Base-by-base conservation (phyloP, 495 filamentous ascomycete species). In the Penicillium alfredii region DNA sequence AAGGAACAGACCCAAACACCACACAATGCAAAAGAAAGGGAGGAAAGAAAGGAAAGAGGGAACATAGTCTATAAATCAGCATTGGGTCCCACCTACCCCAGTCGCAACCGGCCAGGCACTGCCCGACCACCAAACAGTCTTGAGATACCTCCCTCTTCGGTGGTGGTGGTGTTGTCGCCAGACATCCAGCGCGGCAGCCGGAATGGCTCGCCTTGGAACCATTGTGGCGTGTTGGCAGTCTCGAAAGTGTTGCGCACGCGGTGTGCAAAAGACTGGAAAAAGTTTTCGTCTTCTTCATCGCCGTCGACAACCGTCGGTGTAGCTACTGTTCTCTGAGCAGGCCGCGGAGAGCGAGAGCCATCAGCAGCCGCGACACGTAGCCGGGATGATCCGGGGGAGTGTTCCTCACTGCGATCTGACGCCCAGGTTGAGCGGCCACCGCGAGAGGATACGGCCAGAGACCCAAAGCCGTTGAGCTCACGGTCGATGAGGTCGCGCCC, bases 401-500 rank as follows among this genome's bases (percentile, higher is more conserved):
- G 42, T 39, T 45, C 49, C 21, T 59, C 49, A 27, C 42, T 44
- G 30, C 46, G 42, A 18, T 48, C 51, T 1, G 56, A 51, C 4
- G 54, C 51, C 40, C 61, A 55, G 35, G 53, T 60, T 2, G 58
- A 63, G 30, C 52, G 60, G 30, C 47, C 48, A 29, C 40, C 50
- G n/a, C 61, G 58, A 4, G 56, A 51, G 21, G 66, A 58, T 5
- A 66, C 66, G 5, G 68, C 64, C 8, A 79, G 53, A 11, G 72
- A 72, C n/a, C 66, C 70, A 30, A 70, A 51, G 0, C 81, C 82
- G 32, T 82, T 77, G 11, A 93, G 55, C 54, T 98, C 92, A 9
- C 89, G 78, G 41, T 95, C 87, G 40, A 98, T 95, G 8, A 98
- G 71, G 18, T 88, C 86, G n/a, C 85, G 74, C 9, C 92, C 92